Percentiles rank a stretch among this genome's conserved stretches.
Evolutionary conservation across 2,329 filamentous ascomycete genomes (phyloP).

Genomic region (Domatiomyces catenatus): DNA sequence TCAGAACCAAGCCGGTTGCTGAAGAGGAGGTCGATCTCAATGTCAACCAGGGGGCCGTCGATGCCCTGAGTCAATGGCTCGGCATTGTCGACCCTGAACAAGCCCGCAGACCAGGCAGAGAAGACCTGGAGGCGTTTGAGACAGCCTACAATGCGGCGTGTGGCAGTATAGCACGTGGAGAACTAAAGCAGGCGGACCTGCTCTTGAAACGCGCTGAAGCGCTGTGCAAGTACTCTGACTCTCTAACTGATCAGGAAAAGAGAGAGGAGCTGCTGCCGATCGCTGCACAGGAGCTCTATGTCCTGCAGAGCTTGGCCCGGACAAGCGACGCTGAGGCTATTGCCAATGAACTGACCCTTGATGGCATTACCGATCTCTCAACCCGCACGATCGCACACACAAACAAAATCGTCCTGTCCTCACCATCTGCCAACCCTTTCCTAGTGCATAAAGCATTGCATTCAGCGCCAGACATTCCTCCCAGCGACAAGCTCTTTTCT

Average conservation of each 20-base stretch:
- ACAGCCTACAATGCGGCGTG: slow-evolving; percentile 52
- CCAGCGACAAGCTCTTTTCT: slow-evolving; percentile 41
- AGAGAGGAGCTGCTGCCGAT: slow-evolving; percentile 45
- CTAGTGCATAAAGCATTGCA: slow-evolving; percentile 42
- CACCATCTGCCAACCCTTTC: slow-evolving; percentile 39
- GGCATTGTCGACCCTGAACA: slow-evolving; percentile 35
- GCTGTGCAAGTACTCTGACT: slow-evolving; percentile 44
- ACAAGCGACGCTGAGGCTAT: slow-evolving; percentile 40
- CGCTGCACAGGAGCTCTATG: slow-evolving; percentile 45
- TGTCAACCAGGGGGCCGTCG: slow-evolving; percentile 46
- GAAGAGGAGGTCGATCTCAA: slow-evolving; percentile 44
- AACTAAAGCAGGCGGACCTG: slow-evolving; percentile 42
- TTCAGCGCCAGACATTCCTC: slow-evolving; percentile 33
- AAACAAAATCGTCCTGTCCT: slow-evolving; percentile 38
- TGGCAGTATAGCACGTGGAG: slow-evolving; percentile 45
- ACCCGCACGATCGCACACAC: slow-evolving; percentile 46
- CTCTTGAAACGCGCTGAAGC: slow-evolving; percentile 46
- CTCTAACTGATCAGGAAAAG: slow-evolving; percentile 45
- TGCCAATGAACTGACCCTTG: slow-evolving; percentile 34
- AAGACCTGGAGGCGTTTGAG: slow-evolving; percentile 49
- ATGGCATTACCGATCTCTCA: slow-evolving; percentile 41
- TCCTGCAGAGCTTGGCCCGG: slow-evolving; percentile 40
- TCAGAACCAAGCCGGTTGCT: slow-evolving; percentile 28
- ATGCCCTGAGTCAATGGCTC: slow-evolving; percentile 48
- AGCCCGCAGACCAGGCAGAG: slow-evolving; percentile 39